These are phyloP conservation scores for Parathielavia appendiculata DNA, from an alignment of 495 filamentous ascomycete species.

Conservation along the genomic window DNA sequence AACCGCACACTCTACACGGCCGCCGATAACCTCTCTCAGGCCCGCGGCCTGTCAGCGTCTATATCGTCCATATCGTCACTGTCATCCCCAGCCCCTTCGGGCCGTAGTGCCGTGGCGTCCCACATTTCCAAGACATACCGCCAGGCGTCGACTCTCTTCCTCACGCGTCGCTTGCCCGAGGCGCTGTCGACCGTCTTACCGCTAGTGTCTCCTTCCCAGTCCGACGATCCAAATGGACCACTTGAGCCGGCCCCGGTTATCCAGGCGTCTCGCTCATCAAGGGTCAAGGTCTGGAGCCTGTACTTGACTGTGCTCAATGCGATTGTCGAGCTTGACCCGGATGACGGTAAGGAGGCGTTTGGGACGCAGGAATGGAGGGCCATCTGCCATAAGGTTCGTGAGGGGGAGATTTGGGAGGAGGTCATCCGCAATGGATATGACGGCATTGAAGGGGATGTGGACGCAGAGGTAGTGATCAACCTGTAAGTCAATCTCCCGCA, in stretches of 20 bases:
- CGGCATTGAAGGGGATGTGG: conserved; percentile 81
- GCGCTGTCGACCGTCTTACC: conserved; percentile 77
- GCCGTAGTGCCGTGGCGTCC: conserved; percentile 50
- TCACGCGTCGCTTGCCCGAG: conserved; percentile 87
- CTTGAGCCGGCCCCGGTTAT: conserved; percentile 62
- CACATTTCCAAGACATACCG: conserved; percentile 79
- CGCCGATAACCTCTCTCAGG: conserved; percentile 24
- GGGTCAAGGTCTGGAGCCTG: conserved; percentile 95
- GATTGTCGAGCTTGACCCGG: conserved; percentile 78
- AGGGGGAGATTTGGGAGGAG: conserved; percentile 88
- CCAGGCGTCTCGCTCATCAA: conserved; percentile 63
- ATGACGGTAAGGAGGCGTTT: conserved; percentile 83
- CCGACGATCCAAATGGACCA: conserved; percentile 32
- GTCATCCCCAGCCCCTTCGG: conserved; percentile 44
- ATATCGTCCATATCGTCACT: conserved; percentile 47
- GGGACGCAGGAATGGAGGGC: conserved; percentile 77
- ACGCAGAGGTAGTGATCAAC: conserved; percentile 91
- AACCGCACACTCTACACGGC: conserved; percentile 29
- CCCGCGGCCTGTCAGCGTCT: conserved; percentile 37
- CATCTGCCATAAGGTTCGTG: conserved; percentile 71
- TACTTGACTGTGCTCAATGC: conserved; percentile 91
- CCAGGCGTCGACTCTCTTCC: conserved; percentile 81
- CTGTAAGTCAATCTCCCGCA: conserved; percentile 53
- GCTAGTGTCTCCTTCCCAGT: conserved; percentile 51
- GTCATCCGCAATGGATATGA: conserved; percentile 80